Evolutionary conservation across 305 asterid species (phyloP), one percentile per base, ranked within the genome.

Genomic region (Fraxinus latifolia): DNA sequence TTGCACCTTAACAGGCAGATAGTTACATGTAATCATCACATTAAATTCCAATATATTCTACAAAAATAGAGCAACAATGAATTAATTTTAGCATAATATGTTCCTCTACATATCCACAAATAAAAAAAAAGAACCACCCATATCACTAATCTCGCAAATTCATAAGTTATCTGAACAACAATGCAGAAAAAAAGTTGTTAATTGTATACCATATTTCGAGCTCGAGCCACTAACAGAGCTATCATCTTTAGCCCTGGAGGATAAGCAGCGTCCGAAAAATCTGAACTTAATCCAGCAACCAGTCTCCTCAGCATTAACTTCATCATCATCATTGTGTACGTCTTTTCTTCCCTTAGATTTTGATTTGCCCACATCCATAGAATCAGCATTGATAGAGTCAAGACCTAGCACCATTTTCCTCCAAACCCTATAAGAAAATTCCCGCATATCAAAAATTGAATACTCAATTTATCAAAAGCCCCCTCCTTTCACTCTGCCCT

Each of bases 281-380:
- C 92, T 87, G 86, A 91, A 89, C 87, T 85, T 91, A 83, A 90
- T 77, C 97, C 95, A 92, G 79, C 98, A 91, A 33, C 95, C 81
- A 19, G 85, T 85, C 84, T 79, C 90, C 73, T 73, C 91, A 47
- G 77, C 89, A 83, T 73, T 89, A 32, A 84, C 91, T 23, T 85
- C 89, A 73, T 82, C 93, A 50, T 86, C 92, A 29, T 84, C 94
- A 83, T 78, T 82, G 17, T 84, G 83, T 27, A 82, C 76, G 80
- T 78, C 85, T 80, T 87, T 84, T 82, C 89, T 83, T 0, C 76
- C 89, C 84, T 79, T 90, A 19, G 90, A 83, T 83, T 84, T 90
- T 14, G 91, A 85, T 80, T 81, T 86, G 58, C 87, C 87, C 77
- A 72, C 85, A 81, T 74, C 85, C 87, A 83, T 5, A 78, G 71